Conservation (phyloP, 495 filamentous ascomycete species). For the Jackrogersella minutella region DNA sequence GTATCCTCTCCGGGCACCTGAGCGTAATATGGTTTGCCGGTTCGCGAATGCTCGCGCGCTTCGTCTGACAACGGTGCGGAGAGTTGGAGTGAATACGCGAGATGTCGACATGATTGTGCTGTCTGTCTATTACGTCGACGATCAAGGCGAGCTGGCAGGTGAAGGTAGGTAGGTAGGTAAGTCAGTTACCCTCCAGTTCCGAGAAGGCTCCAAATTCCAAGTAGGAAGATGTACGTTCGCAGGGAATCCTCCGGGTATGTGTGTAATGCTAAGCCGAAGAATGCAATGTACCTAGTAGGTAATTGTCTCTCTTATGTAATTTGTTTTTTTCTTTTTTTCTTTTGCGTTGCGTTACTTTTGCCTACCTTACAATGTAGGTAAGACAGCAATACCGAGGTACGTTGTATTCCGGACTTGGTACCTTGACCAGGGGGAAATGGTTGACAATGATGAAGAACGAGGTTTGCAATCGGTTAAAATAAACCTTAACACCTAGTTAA, state of each 20-base stretch:
- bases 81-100: slow-evolving; percentile 10
- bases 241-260: neutral
- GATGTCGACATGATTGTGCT: slow-evolving; percentile 13
- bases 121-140: neutral
- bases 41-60: slow-evolving; percentile 1
- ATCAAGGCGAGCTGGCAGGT: neutral
- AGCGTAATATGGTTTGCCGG: slow-evolving; percentile 1
- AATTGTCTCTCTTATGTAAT: slow-evolving; percentile 19
- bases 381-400: neutral
- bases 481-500: neutral
- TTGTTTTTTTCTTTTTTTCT: neutral
- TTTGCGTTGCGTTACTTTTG: neutral
- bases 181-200: neutral
- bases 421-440: neutral
- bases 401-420: neutral
- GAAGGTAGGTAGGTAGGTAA: neutral
- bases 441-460: neutral
- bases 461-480: neutral
- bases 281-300: neutral
- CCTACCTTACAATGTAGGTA: neutral
- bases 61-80: slow-evolving; percentile 22
- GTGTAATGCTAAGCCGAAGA: neutral
- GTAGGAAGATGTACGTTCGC: neutral
- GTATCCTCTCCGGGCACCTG: slow-evolving; percentile 26
- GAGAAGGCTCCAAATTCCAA: neutral